Conservation (phyloP, 2,329 filamentous ascomycete genomes). For the Periconia sp. region DNA sequence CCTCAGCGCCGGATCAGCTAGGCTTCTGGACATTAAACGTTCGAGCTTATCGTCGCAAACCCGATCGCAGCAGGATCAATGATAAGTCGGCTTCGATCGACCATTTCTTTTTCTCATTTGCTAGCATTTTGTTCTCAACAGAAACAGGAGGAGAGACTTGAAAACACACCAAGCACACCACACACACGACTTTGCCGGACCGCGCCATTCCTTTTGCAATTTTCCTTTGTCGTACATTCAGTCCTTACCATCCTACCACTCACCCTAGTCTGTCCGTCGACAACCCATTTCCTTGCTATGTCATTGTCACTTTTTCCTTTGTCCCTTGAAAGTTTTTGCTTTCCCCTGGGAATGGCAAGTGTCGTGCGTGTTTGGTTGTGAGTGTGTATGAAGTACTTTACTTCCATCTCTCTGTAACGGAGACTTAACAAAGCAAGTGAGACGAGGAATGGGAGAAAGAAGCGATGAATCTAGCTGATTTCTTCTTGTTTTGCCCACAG, state of each 20-base stretch:
- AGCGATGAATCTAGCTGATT: neutral
- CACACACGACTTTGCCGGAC: slow-evolving; percentile 28
- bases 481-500: neutral
- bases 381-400: neutral
- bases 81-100: slow-evolving; percentile 12
- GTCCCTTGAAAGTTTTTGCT: slow-evolving; percentile 1
- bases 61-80: slow-evolving; percentile 24
- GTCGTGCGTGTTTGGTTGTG: neutral
- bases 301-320: slow-evolving; percentile 10
- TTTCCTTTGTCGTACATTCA: slow-evolving; percentile 38
- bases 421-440: neutral
- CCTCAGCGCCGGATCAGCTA: slow-evolving; percentile 77
- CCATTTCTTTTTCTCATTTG: neutral
- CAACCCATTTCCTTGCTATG: slow-evolving; percentile 22
- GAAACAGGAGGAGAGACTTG: slow-evolving; percentile 11
- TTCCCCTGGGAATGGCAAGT: slow-evolving; percentile 14
- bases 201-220: slow-evolving; percentile 34
- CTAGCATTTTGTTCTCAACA: neutral
- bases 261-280: slow-evolving; percentile 28
- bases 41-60: slow-evolving; percentile 31
- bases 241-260: slow-evolving; percentile 23
- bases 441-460: neutral
- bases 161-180: slow-evolving; percentile 10
- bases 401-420: neutral
- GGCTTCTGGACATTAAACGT: slow-evolving; percentile 65